Conservation (phyloP, 768 basidiomycete genomes). For the Pleurotus tuber-regium region DNA sequence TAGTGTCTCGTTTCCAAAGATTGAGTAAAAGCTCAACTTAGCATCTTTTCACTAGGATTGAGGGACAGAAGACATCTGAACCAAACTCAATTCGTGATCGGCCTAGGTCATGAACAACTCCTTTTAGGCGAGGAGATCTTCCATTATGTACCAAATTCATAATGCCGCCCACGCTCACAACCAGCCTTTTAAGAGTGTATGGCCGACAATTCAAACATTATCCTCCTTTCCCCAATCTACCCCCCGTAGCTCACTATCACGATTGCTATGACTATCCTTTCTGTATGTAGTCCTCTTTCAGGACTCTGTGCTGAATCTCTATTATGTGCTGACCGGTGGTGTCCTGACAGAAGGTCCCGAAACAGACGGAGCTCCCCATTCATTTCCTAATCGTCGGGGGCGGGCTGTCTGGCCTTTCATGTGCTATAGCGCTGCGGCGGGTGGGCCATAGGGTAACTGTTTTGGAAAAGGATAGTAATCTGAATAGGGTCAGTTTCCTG, state of each 20-base stretch:
- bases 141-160: not conserved
- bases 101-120: not conserved
- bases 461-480: constrained; percentile 34
- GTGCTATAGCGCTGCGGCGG: constrained; percentile 49
- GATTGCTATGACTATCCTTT: constrained; percentile 7
- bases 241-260: too few relatives aligned
- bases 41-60: too few relatives aligned
- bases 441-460: constrained; percentile 56
- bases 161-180: not conserved
- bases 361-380: constrained; percentile 24
- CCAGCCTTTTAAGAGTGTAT: not conserved
- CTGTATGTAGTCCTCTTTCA: not conserved
- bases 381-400: constrained; percentile 36
- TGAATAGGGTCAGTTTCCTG: not conserved
- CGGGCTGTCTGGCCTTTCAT: constrained; percentile 51
- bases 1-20: too few relatives aligned
- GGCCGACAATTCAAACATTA: constrained; percentile 1
- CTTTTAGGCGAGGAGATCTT: not conserved
- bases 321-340: not conserved
- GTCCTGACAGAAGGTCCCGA: constrained; percentile 9
- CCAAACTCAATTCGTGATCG: not conserved
- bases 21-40: too few relatives aligned
- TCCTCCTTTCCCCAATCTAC: not conserved
- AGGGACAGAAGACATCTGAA: not conserved
- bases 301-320: not conserved